Conservation (phyloP, 2,329 filamentous ascomycete genomes). For the Dothideomycetidae sp. region DNA sequence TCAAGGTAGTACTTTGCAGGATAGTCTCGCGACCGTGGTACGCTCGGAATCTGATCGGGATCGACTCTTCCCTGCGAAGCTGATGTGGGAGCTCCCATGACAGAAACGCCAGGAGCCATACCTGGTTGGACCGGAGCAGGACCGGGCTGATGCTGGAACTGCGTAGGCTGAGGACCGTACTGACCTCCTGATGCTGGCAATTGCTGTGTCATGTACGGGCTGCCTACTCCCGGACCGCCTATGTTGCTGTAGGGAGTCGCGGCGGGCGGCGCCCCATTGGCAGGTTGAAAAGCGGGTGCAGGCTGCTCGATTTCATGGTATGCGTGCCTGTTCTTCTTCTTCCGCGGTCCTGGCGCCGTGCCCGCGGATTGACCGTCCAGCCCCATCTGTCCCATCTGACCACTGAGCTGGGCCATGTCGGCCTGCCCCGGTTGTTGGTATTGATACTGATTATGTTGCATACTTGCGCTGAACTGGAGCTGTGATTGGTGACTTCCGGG, state of each 20-base stretch:
- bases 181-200: constrained; percentile 10
- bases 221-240: constrained; percentile 6
- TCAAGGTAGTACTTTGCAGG: constrained; percentile 72
- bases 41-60: constrained; percentile 81
- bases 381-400: constrained; percentile 66
- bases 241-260: constrained; percentile 35
- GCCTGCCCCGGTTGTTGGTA: constrained; percentile 16
- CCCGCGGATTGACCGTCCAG: constrained; percentile 40
- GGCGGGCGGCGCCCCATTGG: constrained; percentile 51
- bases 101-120: constrained; percentile 19
- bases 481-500: constrained; percentile 23
- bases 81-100: constrained; percentile 32
- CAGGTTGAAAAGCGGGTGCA: constrained; percentile 50
- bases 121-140: constrained; percentile 6
- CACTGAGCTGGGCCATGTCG: constrained; percentile 37
- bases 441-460: constrained; percentile 14
- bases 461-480: constrained; percentile 9
- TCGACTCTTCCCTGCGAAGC: constrained; percentile 65
- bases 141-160: constrained; percentile 14
- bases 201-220: constrained; percentile 28
- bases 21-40: constrained; percentile 70
- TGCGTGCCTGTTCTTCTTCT: constrained; percentile 92
- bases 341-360: constrained; percentile 40
- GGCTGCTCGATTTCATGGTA: constrained; percentile 73
- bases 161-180: constrained; percentile 7